Evolutionary conservation across 2,329 filamentous ascomycete species (phyloP).

Genomic region (Nemania diffusa): DNA sequence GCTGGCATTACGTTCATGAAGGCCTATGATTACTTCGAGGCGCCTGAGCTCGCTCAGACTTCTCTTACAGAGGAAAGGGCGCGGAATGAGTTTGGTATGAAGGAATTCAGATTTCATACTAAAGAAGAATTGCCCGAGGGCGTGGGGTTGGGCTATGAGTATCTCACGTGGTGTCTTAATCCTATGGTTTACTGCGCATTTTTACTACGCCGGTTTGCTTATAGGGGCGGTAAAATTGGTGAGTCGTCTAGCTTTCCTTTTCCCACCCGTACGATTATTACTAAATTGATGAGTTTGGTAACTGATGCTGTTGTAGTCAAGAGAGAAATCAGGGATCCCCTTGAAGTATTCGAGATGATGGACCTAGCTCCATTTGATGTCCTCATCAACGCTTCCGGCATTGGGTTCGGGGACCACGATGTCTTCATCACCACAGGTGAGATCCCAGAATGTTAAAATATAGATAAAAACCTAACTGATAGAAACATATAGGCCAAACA

Average conservation of each 20-base stretch:
- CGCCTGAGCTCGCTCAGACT: constrained; percentile 54
- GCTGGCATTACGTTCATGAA: constrained; percentile 61
- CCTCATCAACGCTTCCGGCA: constrained; percentile 60
- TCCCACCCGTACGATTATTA: too few relatives aligned
- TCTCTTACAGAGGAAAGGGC: constrained; percentile 50
- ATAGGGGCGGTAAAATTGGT: constrained; percentile 49
- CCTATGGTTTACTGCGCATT: constrained; percentile 64
- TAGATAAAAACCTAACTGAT: constrained; percentile 38
- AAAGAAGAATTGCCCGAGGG: constrained; percentile 54
- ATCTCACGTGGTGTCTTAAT: constrained; percentile 66
- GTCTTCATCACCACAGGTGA: constrained; percentile 58
- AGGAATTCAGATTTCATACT: constrained; percentile 53
- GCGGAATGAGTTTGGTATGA: constrained; percentile 47
- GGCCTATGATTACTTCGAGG: constrained; percentile 64
- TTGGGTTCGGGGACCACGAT: constrained; percentile 56
- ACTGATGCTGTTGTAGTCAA: constrained; percentile 37
- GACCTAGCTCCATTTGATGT: constrained; percentile 45
- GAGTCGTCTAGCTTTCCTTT: constrained; percentile 12
- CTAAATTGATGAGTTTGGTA: constrained; percentile 32
- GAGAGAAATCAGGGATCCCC: constrained; percentile 51
- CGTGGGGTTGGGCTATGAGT: constrained; percentile 60
- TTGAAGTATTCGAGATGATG: constrained; percentile 53
- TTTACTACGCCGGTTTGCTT: constrained; percentile 55
- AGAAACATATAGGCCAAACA: constrained; percentile 54
- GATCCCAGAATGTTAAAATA: constrained; percentile 15